Base-by-base conservation (phyloP, 805 yeast genomes). In the Saccharomyces mikatae region DNA sequence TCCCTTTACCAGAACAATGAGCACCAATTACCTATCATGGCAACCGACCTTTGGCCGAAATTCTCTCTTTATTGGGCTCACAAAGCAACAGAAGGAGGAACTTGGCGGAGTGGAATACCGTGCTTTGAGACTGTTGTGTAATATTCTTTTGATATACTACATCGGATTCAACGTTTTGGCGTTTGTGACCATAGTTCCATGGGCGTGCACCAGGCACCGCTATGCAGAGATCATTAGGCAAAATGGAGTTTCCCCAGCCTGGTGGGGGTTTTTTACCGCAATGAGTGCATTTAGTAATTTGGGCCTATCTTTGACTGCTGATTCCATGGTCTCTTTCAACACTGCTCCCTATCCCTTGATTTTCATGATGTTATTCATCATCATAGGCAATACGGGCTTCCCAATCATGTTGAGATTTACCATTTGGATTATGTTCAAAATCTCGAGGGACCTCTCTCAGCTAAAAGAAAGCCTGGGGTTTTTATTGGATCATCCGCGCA, bases 51-150 rank as follows among this genome's bases (percentile, higher is more conserved):
- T 92, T 28, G 98, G 97, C n/a, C 79, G 97, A 68, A 94, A 94
- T 69, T 92, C 98, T 0, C 83, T 91, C 0, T 92, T 92, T 74
- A 86, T 90, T 2, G 86, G 86, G 13, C 69, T 92, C 47, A 82
- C 89, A 3, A 88, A 83, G 41, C 84, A 80, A 26, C 97, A 94
- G 68, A 89, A 89, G 63, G 94, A 87, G 55, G 99, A 92, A 66
- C 73, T 92, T 36, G 99, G 99, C 32, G 99, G 99, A 44, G 96
- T 94, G 14, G 99, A 92, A 65, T 94, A 94, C 66, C 78, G 97
- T 47, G 88, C 99, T 0, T 76, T 87, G 54, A 89, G 89, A 64
- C 73, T 89, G 6, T 73, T 92, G 54, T 81, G 86, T 54, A 78
- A 79, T 58, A 79, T 91, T 46, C 71, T 91, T 14, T 65, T 81